Base-by-base conservation (phyloP, 768 basidiomycete genomes). In the Mycena vitilis region DNA sequence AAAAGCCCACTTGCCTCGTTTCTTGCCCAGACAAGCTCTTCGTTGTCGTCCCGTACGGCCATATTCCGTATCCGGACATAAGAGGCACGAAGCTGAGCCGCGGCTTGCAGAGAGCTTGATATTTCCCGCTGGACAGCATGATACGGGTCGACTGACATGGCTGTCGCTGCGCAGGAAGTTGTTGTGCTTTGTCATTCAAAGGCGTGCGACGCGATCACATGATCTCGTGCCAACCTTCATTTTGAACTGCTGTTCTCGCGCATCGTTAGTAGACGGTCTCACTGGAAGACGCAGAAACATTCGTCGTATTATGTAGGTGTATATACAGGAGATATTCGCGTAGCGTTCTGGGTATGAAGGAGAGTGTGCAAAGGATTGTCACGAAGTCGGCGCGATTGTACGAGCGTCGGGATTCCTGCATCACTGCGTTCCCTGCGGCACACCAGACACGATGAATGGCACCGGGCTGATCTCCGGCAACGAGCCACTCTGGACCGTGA, bases 121-220 rank as follows among this genome's bases (percentile, higher is more conserved):
- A 96, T 89, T 79, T 96, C 95, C 67, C 88, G 89, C 75, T 93
- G 90, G 2, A 95, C 94, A 42, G 88, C 91, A 82, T 95, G 91
- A 78, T 95, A 96, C 48, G 95, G 95, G 80, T 96, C 95, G 9
- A 85, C 79, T 20, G 91, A 90, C 90, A 91, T 91, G 20, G 68
- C 12, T 52, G 58, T 42, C n/a, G 16, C 38, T 36, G 48, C 49
- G 5, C 13, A 16, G 40, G 11, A 13, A 2, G 30, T 37, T 56
- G 54, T 56, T 49, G 53, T 55, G n/a, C 22, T 34, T 23, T 55
- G 22, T 55, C 13, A 16, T 62, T 16, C 12, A 15, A 2, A 36
- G 8, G 6, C 25, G 13, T 42, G 11, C 44, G 60, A 65, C 64
- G 57, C 64, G 64, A 52, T 65, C 64, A 65, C 63, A 38, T 57